Conservation (phyloP, 1,284 basidiomycete genomes). For the Caloboletus firmus region DNA sequence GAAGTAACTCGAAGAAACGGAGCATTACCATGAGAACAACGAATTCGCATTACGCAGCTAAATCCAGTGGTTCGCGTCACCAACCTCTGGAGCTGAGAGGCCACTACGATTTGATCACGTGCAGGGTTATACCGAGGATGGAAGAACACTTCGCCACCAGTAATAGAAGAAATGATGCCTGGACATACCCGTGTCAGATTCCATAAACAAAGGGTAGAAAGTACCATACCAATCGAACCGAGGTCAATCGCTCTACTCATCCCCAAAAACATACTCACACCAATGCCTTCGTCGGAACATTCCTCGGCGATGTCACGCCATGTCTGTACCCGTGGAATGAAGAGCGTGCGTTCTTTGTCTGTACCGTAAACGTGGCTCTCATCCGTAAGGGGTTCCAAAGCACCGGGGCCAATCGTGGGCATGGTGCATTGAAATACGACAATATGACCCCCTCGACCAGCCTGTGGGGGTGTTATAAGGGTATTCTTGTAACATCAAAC, state of each 20-base stretch:
- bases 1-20: slow-evolving; percentile 6
- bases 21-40: slow-evolving; percentile 78
- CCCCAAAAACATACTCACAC: slow-evolving; percentile 88
- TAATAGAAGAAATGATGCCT: slow-evolving; percentile 71
- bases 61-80: slow-evolving; percentile 77
- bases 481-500: slow-evolving; percentile 7
- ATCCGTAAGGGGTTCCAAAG: slow-evolving; percentile 51
- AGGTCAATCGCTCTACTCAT: slow-evolving; percentile 85
- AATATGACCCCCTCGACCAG: slow-evolving; percentile 83
- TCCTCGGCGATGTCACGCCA: slow-evolving; percentile 89
- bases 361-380: slow-evolving; percentile 83
- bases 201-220: not conserved
- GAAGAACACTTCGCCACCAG: slow-evolving; percentile 94
- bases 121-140: slow-evolving; percentile 84
- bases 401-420: slow-evolving; percentile 79
- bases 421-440: slow-evolving; percentile 80
- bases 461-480: slow-evolving; percentile 42
- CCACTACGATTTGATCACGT: slow-evolving; percentile 68
- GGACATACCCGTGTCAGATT: slow-evolving; percentile 16
- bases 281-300: slow-evolving; percentile 87
- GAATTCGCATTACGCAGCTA: slow-evolving; percentile 80
- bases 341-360: slow-evolving; percentile 85
- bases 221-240: slow-evolving; percentile 72
- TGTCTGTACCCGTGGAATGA: slow-evolving; percentile 69
- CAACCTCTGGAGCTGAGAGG: slow-evolving; percentile 73